Evolutionary conservation across 1,284 basidiomycete genomes (phyloP).

Genomic region (Ustilago sp.): DNA sequence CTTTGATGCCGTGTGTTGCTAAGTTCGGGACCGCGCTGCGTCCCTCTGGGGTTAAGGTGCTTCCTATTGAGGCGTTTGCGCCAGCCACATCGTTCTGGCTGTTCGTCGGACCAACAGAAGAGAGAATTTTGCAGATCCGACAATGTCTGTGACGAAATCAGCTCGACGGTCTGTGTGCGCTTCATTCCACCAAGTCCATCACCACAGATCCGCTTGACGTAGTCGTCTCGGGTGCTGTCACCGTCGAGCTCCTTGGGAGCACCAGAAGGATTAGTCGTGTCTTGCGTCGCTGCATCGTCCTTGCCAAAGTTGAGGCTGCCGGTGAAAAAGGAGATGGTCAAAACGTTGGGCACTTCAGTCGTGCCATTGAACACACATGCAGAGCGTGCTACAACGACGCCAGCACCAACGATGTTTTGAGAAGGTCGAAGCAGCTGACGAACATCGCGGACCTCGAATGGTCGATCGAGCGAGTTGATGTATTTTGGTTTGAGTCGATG

Average conservation of each 20-base stretch:
- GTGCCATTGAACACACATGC: too few relatives aligned
- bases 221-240: slow-evolving; percentile 33
- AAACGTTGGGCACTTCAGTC: slow-evolving; percentile 3
- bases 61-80: slow-evolving; percentile 22
- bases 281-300: slow-evolving; percentile 9
- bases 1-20: background rate
- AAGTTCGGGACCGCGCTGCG: background rate
- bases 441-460: slow-evolving; percentile 24
- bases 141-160: slow-evolving; percentile 38
- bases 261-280: background rate
- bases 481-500: slow-evolving; percentile 38
- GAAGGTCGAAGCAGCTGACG: slow-evolving; percentile 12
- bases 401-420: background rate
- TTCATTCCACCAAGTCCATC: slow-evolving; percentile 44
- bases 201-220: slow-evolving; percentile 41
- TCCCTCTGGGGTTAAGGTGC: background rate
- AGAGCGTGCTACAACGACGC: too few relatives aligned
- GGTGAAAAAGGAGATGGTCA: slow-evolving; percentile 40
- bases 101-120: slow-evolving; percentile 48
- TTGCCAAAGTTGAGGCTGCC: slow-evolving; percentile 21
- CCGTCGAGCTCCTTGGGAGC: slow-evolving; percentile 4
- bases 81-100: slow-evolving; percentile 42
- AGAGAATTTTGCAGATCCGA: slow-evolving; percentile 24
- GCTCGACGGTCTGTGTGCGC: slow-evolving; percentile 41
- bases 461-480: slow-evolving; percentile 46